A percentile compares a stretch with the other conserved stretches of the same genome.
Conservation (phyloP, 2,329 filamentous ascomycete species). For the Botrytis byssoidea region DNA sequence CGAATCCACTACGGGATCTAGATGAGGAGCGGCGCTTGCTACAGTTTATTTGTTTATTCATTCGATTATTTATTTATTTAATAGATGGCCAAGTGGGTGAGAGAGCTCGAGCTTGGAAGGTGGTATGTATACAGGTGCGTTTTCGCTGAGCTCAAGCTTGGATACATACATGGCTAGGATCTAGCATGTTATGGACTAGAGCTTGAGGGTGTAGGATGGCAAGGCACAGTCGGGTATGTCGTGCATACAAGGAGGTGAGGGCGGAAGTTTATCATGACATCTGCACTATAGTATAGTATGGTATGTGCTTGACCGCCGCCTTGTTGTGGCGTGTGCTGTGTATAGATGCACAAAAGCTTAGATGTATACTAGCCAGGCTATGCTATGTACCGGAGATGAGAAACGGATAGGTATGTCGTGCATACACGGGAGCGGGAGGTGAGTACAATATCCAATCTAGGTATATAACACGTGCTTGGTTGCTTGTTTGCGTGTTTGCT, state of each 20-base stretch:
- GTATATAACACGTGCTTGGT: not conserved
- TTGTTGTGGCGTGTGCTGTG: not conserved
- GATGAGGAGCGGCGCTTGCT: not conserved
- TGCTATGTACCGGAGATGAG: not conserved
- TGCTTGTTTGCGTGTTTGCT: not conserved
- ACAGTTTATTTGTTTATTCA: not conserved
- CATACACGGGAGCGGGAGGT: not conserved
- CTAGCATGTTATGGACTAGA: not conserved
- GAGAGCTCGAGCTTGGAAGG: not conserved
- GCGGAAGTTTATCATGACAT: not conserved
- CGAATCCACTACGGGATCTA: not conserved
- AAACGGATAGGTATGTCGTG: not conserved
- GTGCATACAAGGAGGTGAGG: not conserved
- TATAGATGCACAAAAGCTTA: not conserved
- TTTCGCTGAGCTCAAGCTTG: not conserved
- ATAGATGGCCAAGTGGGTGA: not conserved
- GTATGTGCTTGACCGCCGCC: not conserved
- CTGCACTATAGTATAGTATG: not conserved
- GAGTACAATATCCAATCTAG: not conserved
- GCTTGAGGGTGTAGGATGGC: not conserved
- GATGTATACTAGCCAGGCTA: not conserved
- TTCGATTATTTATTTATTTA: not conserved
- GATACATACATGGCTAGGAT: not conserved
- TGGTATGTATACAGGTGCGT: not conserved
- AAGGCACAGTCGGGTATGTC: not conserved